Evolutionary conservation across 192 early-diverging fungal genomes (phyloP).

Genomic region (Radiomyces spectabilis): DNA sequence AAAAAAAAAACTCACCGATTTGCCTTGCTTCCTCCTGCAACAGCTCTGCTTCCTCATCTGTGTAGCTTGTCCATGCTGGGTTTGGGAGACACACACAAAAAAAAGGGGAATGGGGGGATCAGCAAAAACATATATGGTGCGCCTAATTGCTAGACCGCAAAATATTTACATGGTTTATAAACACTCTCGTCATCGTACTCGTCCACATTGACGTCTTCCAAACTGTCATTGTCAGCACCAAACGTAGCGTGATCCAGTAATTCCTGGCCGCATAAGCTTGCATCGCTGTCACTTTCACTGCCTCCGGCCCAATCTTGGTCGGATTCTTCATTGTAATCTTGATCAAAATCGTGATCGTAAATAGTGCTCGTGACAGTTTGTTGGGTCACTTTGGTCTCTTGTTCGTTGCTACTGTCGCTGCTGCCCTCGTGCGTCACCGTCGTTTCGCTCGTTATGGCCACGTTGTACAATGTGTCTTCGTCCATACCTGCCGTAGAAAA

Average conservation of each 20-base stretch:
- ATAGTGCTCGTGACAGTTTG: no score
- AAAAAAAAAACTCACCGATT: slow-evolving; percentile 5
- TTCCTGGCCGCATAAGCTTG: not conserved
- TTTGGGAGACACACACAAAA: not conserved
- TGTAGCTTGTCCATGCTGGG: slow-evolving; percentile 19
- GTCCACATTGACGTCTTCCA: slow-evolving; percentile 13
- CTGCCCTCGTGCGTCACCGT: no score
- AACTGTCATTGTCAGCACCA: slow-evolving; percentile 11
- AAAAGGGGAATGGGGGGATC: not conserved
- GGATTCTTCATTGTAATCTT: slow-evolving; percentile 28
- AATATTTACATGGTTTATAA: slow-evolving; percentile 4
- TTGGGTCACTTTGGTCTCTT: no score
- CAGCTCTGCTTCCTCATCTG: slow-evolving; percentile 17
- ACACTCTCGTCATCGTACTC: slow-evolving; percentile 16
- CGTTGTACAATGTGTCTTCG: no score
- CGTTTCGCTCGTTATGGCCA: no score
- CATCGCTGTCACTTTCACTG: slow-evolving; percentile 2
- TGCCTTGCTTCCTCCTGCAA: slow-evolving; percentile 16
- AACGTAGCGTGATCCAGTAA: slow-evolving; percentile 9
- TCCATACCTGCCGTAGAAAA: no score
- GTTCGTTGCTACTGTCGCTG: no score
- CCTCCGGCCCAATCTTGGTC: slow-evolving; percentile 21
- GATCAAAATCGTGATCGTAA: no score
- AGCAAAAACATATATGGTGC: not conserved
- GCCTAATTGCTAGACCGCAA: not conserved